Percentiles rank a stretch among this genome's conserved stretches.
Evolutionary conservation across 23 red algal species (phyloP).

Genomic region (Cyanidiococcus yangmingshanensis): DNA sequence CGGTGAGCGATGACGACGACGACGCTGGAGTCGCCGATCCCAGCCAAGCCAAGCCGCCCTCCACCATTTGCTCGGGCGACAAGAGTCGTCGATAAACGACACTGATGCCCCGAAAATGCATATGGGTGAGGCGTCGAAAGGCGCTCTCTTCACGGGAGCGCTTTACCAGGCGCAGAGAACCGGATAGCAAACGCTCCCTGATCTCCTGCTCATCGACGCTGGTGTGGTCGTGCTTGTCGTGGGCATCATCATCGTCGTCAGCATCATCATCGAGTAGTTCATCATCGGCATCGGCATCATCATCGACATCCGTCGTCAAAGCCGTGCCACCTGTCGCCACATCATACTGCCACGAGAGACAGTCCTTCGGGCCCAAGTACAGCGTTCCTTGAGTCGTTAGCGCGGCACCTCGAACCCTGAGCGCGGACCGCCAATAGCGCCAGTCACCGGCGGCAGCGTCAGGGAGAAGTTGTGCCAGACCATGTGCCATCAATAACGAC

Average conservation of each 20-base stretch:
- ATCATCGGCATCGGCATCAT: not conserved
- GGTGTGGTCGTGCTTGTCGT: not conserved
- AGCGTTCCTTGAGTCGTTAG: conserved; percentile 38
- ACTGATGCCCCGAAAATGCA: not conserved
- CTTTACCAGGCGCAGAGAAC: not conserved
- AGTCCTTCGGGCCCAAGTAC: conserved; percentile 44
- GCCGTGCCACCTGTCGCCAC: not conserved
- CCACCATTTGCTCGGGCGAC: not conserved
- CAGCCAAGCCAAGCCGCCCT: not conserved
- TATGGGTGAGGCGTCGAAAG: not conserved
- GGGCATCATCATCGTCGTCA: not conserved
- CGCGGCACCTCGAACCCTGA: conserved; percentile 20
- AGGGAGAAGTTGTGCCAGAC: conserved; percentile 43
- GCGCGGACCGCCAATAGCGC: not conserved
- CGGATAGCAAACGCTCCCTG: too few relatives aligned
- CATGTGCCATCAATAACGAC: conserved; percentile 47
- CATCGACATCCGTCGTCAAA: not conserved
- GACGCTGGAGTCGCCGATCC: not conserved
- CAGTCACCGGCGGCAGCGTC: conserved; percentile 24
- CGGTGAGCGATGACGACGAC: not conserved
- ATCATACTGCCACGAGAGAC: conserved; percentile 30
- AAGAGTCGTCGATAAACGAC: not conserved
- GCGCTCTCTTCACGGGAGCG: not conserved
- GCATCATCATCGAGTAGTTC: not conserved
- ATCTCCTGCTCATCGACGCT: not conserved